These are phyloP conservation scores for Teunomyces lycoperdinae DNA, from an alignment of 805 yeast genomes.

Conservation along the genomic window DNA sequence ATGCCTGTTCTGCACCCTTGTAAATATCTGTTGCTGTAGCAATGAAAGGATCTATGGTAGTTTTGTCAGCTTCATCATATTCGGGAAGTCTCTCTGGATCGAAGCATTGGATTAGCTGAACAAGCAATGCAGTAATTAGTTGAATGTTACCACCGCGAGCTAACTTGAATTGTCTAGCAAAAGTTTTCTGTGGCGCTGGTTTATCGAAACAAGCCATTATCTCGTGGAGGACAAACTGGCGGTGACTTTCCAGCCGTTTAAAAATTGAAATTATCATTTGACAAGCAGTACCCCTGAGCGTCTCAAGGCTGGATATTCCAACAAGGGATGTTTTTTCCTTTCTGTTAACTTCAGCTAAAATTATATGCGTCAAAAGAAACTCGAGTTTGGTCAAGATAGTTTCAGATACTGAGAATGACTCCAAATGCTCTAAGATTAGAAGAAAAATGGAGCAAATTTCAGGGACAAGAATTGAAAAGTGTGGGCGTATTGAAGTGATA, in stretches of 20 bases:
- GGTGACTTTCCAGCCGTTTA: slow-evolving; percentile 43
- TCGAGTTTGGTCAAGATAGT: slow-evolving; percentile 56
- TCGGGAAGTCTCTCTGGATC: slow-evolving; percentile 12
- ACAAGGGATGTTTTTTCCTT: slow-evolving; percentile 20
- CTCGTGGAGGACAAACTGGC: slow-evolving; percentile 61
- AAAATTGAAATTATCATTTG: slow-evolving; percentile 38
- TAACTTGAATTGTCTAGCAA: slow-evolving; percentile 43
- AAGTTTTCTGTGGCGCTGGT: slow-evolving; percentile 43
- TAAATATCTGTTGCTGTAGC: neutral
- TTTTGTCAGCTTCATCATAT: too few species aligned
- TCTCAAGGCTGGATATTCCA: slow-evolving; percentile 19
- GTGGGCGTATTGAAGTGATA: slow-evolving; percentile 8
- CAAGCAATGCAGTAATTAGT: slow-evolving; percentile 43
- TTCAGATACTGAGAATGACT: slow-evolving; percentile 37
- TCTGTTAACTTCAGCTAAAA: slow-evolving; percentile 36
- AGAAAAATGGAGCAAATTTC: slow-evolving; percentile 12
- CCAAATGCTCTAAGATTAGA: slow-evolving; percentile 10
- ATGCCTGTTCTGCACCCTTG: slow-evolving; percentile 10
- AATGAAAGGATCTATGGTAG: neutral
- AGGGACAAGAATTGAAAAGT: slow-evolving; percentile 9
- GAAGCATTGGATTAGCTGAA: slow-evolving; percentile 40
- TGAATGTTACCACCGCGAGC: slow-evolving; percentile 49
- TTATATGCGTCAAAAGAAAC: slow-evolving; percentile 41
- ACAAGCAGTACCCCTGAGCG: slow-evolving; percentile 25
- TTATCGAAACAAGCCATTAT: slow-evolving; percentile 49